Evolutionary conservation across 2,329 filamentous ascomycete species (phyloP).

Genomic region (Diaporthe vexans): DNA sequence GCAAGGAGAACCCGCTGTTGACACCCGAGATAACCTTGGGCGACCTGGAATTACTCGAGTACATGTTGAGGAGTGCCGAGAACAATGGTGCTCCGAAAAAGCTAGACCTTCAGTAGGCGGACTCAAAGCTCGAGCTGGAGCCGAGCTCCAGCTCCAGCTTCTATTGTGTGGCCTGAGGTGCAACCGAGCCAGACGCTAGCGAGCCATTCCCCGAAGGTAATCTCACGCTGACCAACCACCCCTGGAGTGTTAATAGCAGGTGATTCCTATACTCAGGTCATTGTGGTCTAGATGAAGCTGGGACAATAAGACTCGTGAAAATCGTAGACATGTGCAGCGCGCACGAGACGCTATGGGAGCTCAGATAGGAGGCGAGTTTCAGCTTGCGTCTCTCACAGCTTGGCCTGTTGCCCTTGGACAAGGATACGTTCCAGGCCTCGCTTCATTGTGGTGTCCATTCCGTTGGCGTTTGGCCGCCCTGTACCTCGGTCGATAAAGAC

Average conservation of each 20-base stretch:
- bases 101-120: conserved; percentile 55
- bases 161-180: neutral
- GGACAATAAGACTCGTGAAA: neutral
- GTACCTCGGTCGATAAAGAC: conserved; percentile 86
- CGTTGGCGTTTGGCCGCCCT: conserved; percentile 74
- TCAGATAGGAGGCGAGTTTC: conserved; percentile 5
- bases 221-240: neutral
- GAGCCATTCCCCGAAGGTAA: neutral
- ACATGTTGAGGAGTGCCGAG: conserved; percentile 63
- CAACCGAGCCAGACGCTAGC: conserved; percentile 7
- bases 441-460: conserved; percentile 74
- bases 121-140: neutral
- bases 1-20: conserved; percentile 64
- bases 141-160: neutral
- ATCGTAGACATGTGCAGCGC: neutral
- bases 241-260: conserved; percentile 7
- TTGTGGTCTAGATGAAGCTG: neutral
- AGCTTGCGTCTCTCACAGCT: conserved; percentile 39
- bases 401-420: conserved; percentile 50
- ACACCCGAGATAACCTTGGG: conserved; percentile 69
- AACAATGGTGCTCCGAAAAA: conserved; percentile 55
- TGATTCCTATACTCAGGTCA: neutral
- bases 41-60: conserved; percentile 72
- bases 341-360: conserved; percentile 25
- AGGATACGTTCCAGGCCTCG: conserved; percentile 70